Evolutionary conservation across 2,329 filamentous ascomycete species (phyloP).

Genomic region (Apiospora sp.): DNA sequence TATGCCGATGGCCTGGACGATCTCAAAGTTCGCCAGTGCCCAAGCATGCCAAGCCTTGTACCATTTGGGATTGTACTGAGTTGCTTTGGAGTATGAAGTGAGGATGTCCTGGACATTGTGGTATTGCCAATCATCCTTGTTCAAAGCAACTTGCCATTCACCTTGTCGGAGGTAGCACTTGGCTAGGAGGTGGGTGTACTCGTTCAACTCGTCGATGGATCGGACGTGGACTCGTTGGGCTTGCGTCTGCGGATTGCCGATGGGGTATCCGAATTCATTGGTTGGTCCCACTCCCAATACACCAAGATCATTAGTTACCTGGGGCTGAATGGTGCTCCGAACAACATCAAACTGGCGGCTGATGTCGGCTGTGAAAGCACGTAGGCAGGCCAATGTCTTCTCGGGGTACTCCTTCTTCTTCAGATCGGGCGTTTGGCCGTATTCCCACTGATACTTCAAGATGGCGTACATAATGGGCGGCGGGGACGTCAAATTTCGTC

Average conservation of each 20-base stretch:
- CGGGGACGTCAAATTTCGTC: slow-evolving; percentile 38
- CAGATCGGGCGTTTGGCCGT: slow-evolving; percentile 67
- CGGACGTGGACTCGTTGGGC: slow-evolving; percentile 21
- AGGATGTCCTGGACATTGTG: slow-evolving; percentile 88
- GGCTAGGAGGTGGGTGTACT: slow-evolving; percentile 78
- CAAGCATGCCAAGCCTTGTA: slow-evolving; percentile 99
- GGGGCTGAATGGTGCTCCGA: slow-evolving; percentile 55
- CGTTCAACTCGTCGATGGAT: slow-evolving; percentile 61
- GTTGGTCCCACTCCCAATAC: slow-evolving; percentile 33
- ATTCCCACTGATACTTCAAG: slow-evolving; percentile 96
- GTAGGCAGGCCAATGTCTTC: slow-evolving; percentile 65
- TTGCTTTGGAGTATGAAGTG: slow-evolving; percentile 89
- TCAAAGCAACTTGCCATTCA: slow-evolving; percentile 90
- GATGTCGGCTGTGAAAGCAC: slow-evolving; percentile 67
- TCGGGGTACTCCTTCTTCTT: slow-evolving; percentile 56
- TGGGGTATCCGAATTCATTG: slow-evolving; percentile 56
- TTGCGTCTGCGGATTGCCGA: slow-evolving; percentile 44
- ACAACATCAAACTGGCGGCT: slow-evolving; percentile 62
- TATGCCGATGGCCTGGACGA: slow-evolving; percentile 72
- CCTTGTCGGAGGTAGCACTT: slow-evolving; percentile 97
- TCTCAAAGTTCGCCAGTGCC: slow-evolving; percentile 98
- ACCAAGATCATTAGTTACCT: slow-evolving; percentile 53
- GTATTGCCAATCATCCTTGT: slow-evolving; percentile 88
- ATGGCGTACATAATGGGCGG: slow-evolving; percentile 95
- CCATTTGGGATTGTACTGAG: slow-evolving; percentile 91